Percentiles rank a stretch among this genome's conserved stretches.
Evolutionary conservation across 768 basidiomycete genomes (phyloP).

Genomic region (Naganishia onofrii): DNA sequence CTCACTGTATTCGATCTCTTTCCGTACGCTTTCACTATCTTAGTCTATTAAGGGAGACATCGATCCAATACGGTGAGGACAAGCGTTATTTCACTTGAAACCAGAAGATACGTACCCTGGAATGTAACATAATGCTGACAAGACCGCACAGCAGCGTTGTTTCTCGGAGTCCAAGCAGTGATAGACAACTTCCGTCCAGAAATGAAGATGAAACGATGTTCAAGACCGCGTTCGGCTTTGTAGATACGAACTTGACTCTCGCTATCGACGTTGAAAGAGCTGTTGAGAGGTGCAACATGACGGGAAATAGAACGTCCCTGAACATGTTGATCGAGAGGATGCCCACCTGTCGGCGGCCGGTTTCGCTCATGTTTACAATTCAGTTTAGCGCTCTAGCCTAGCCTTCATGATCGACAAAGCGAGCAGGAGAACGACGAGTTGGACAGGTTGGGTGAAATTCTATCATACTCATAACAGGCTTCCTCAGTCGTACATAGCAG

Average conservation of each 20-base stretch:
- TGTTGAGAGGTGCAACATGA: no score
- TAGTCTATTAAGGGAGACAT: background rate
- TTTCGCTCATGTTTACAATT: conserved; percentile 1
- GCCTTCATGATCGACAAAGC: background rate
- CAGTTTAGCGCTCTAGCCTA: background rate
- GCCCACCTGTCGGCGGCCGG: conserved; percentile 1
- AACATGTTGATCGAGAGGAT: conserved; percentile 10
- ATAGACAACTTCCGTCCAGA: background rate
- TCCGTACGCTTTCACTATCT: conserved; percentile 24
- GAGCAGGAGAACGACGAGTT: background rate
- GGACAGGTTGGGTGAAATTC: conserved; percentile 23
- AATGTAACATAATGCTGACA: conserved; percentile 14
- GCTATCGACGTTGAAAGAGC: no score
- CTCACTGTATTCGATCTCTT: conserved; percentile 39
- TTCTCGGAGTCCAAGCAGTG: background rate
- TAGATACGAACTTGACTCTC: no score
- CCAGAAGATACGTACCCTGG: background rate
- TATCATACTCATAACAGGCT: background rate
- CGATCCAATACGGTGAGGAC: background rate
- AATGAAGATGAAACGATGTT: background rate
- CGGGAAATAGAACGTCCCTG: conserved; percentile 2
- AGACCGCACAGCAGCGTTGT: background rate
- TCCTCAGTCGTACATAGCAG: background rate
- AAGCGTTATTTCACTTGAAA: background rate
- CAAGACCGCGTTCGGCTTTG: background rate